Base-by-base conservation (phyloP, 2,329 filamentous ascomycete genomes). In the Penicillium sp. region DNA sequence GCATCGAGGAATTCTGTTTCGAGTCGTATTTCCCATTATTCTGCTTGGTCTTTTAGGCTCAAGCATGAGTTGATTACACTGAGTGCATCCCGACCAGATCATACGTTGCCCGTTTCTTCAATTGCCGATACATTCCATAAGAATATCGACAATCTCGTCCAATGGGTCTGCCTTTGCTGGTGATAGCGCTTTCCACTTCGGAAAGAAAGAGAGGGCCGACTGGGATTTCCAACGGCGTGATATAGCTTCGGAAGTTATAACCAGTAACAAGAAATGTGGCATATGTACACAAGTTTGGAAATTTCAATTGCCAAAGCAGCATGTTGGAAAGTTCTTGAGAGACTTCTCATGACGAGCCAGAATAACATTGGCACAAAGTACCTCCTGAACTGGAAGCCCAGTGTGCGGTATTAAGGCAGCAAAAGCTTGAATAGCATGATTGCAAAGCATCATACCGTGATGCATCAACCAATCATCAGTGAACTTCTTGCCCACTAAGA, bases 401-500 rank as follows among this genome's bases (percentile, higher is more conserved):
- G 27, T 29, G 26, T 33, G 42, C 2, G 57, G 42, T 47, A 61
- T 57, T 12, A 57, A 25, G 12, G 48, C 52, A n/a, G 45, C 42
- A 43, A 61, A 59, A 1, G 54, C 47, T 25, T 43, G 52, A 47
- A 61, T 61, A 9, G 59, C 54, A 27, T 57, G 49, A 20, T 59
- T 61, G 31, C 57, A 61, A 12, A 59, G 43, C 25, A 27, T 45
- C 8, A 59, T 37, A 9, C 59, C 59, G 29, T 57, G 53, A 29
- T 31, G 48, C 18, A 44, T 53, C 49, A 61, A 50, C 18, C 51
- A 49, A n/a, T 48, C 40, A 44, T 61, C 51, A 29, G 42, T 22
- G 27, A 59, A 55, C 22, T 55, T 59, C 26, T 54, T 61, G 43
- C 57, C 59, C 9, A 61, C 56, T 52, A 61, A 61, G 40, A 55